phyloP scores from a whole-genome alignment of 192 early-diverging fungal species.

The Entomortierella beljakovae region DNA sequence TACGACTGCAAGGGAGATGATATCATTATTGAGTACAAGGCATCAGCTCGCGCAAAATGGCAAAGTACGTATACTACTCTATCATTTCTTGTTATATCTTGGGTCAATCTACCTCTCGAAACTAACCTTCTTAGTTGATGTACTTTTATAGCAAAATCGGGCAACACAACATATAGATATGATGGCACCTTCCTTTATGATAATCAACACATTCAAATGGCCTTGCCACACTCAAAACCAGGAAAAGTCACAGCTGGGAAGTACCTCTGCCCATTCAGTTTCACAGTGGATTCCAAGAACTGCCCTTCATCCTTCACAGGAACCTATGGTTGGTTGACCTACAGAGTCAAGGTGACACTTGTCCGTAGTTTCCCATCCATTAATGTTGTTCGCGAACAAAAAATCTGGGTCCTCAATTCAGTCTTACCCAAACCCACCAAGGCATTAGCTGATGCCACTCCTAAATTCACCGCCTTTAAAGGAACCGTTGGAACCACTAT shows the following conservation, averaged over 20 bases:
- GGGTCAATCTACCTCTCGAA: neutral
- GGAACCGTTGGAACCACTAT: neutral
- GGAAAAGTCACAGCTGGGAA: slow-evolving; percentile 5
- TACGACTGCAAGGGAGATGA: slow-evolving; percentile 30
- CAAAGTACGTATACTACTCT: slow-evolving; percentile 5
- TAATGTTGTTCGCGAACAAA: slow-evolving; percentile 3
- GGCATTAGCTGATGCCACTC: slow-evolving; percentile 4
- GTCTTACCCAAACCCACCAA: neutral
- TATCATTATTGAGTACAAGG: slow-evolving; percentile 17
- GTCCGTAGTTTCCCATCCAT: slow-evolving; percentile 8
- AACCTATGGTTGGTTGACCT: slow-evolving; percentile 7
- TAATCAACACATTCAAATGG: neutral
- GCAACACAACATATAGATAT: neutral
- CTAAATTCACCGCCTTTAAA: slow-evolving; percentile 9
- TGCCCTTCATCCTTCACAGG: slow-evolving; percentile 7
- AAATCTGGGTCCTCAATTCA: slow-evolving; percentile 16
- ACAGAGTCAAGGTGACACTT: slow-evolving; percentile 10
- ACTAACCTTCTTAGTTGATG: neutral
- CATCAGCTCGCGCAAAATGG: slow-evolving; percentile 13
- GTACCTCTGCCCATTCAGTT: slow-evolving; percentile 2
- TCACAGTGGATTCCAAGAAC: slow-evolving; percentile 3
- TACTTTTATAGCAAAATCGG: neutral
- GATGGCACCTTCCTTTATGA: slow-evolving; percentile 1
- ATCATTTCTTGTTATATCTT: neutral
- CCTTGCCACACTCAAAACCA: neutral